Evolutionary conservation across 768 basidiomycete genomes (phyloP).

Genomic region (Mycena vulgaris): DNA sequence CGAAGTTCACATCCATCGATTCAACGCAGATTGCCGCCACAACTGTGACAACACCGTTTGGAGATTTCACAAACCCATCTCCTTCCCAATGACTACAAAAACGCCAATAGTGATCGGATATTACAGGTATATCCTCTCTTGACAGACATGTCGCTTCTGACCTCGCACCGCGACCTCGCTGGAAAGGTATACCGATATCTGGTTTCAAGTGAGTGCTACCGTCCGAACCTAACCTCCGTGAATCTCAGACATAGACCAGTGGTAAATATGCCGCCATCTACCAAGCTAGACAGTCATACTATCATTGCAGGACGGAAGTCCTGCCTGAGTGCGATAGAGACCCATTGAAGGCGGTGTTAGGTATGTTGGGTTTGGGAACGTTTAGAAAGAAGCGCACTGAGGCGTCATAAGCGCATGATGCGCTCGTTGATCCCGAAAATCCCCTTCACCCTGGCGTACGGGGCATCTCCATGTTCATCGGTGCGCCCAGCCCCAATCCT

Average conservation of each 20-base stretch:
- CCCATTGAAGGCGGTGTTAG: constrained; percentile 78
- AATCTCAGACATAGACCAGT: constrained; percentile 2
- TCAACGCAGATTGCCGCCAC: no score
- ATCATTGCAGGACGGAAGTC: constrained; percentile 64
- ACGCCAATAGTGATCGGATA: constrained; percentile 74
- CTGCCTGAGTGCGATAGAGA: constrained; percentile 71
- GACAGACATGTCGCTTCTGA: background rate
- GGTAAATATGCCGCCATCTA: constrained; percentile 1
- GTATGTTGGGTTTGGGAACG: constrained; percentile 45
- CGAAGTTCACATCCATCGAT: no score
- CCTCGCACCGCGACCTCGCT: background rate
- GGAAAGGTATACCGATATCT: constrained; percentile 73
- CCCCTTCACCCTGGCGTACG: constrained; percentile 76
- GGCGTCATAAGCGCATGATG: constrained; percentile 67
- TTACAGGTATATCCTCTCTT: constrained; percentile 68
- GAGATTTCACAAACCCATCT: no score
- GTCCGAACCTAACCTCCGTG: background rate
- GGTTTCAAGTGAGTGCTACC: constrained; percentile 78
- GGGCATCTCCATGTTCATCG: constrained; percentile 82
- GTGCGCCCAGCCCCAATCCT: no score
- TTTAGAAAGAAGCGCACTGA: background rate
- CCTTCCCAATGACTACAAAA: background rate
- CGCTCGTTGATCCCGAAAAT: constrained; percentile 78
- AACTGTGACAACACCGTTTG: no score
- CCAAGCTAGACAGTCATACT: constrained; percentile 5